Percentiles rank a stretch among this genome's conserved stretches.
Evolutionary conservation across 192 early-diverging fungal genomes (phyloP).

Genomic region (Rhizoclosmatium globosum): DNA sequence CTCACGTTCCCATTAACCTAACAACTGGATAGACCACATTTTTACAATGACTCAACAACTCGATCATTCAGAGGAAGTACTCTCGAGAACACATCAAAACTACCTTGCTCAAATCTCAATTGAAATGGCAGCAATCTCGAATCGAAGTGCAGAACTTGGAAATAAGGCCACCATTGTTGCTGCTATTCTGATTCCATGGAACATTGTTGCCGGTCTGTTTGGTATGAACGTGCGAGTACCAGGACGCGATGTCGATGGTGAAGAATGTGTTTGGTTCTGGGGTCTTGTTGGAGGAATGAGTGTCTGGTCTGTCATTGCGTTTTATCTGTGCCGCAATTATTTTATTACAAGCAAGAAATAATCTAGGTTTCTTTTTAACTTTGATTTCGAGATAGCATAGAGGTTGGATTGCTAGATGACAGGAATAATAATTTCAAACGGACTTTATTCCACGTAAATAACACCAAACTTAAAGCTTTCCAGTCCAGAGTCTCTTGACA

Average conservation of each 20-base stretch:
- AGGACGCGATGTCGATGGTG: conserved; percentile 6
- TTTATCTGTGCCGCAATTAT: neutral
- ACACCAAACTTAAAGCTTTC: conserved; percentile 58
- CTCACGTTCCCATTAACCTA: too few species aligned
- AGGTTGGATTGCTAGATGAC: too few species aligned
- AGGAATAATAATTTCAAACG: too few species aligned
- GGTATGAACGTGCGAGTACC: conserved; percentile 10
- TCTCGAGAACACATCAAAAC: conserved; percentile 80
- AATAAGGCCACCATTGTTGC: conserved; percentile 88
- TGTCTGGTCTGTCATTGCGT: neutral
- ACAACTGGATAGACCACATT: conserved; percentile 81
- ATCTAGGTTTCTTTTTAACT: too few species aligned
- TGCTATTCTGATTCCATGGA: conserved; percentile 88
- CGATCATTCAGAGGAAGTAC: conserved; percentile 74
- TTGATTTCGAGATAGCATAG: too few species aligned
- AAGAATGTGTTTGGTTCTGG: conserved; percentile 50
- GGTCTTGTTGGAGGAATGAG: conserved; percentile 47
- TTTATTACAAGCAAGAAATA: neutral
- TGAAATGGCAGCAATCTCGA: conserved; percentile 69
- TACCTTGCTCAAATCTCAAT: conserved; percentile 86
- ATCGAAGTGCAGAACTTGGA: conserved; percentile 88
- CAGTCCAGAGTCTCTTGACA: conserved; percentile 85
- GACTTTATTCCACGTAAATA: too few species aligned
- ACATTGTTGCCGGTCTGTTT: conserved; percentile 79
- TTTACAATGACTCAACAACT: conserved; percentile 73